Evolutionary conservation across 2,329 filamentous ascomycete species (phyloP), one percentile per base, ranked within the genome.

Genomic region (Aspergillus phoenicis): DNA sequence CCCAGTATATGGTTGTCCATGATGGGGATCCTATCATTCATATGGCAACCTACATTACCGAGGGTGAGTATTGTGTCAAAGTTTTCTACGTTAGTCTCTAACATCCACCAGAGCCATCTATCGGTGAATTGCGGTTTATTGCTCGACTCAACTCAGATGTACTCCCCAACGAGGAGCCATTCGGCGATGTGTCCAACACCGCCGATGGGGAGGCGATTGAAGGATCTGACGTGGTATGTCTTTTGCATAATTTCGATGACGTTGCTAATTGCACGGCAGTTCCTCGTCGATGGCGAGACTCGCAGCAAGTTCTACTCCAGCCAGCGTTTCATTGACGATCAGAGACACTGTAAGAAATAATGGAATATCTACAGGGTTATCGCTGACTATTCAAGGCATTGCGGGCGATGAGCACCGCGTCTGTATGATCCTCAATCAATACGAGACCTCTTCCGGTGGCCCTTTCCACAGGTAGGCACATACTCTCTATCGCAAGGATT

Each of bases 261-360:
- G 11, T 8, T 24, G 41, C 41, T 45, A 45, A 45, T 24, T 22
- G 0, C 10, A 45, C 0, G 10, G 20, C 47, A 73, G 62, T 90
- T 83, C 68, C 62, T 86, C 8, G 85, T 90, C 48, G 75, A 79
- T 64, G 84, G 86, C 22, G 78, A 90, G 71, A 90, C 87, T 0
- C 83, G 87, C 41, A 87, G 84, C 74, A 90, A 90, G 73, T 90
- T 90, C 78, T 90, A 88, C 77, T 88, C 85, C 2, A 87, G 84
- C 61, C 80, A 88, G 63, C 82, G 87, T n/a, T 90, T 89, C 74
- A 89, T 90, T 69, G 88, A 90, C 70, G 87, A 89, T 66, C 78
- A 84, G 48, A 81, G 84, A 26, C 87, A 88, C 70, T 90, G 87
- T 73, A 59, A 57, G 67, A 48, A 2, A 28, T 3, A 15, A 17